These are phyloP conservation scores for Phoma sp. DNA, from an alignment of 2,329 filamentous ascomycete species.

Conservation along the genomic window DNA sequence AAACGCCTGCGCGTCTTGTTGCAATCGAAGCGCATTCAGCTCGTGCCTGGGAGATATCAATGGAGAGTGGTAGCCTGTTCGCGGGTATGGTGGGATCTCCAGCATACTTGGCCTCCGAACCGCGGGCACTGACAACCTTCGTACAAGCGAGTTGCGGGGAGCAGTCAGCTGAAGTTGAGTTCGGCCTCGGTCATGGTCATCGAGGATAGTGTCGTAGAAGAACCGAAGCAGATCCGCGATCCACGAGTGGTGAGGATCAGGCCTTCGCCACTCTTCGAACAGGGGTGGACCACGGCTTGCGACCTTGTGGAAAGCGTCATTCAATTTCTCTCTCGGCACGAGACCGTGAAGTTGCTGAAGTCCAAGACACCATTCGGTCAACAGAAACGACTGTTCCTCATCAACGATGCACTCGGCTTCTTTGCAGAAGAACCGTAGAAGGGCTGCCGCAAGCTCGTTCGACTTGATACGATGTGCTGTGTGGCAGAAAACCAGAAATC, in stretches of 20 bases:
- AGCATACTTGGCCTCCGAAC: background rate
- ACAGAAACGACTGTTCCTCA: background rate
- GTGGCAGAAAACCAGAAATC: constrained; percentile 5
- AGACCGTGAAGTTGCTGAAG: background rate
- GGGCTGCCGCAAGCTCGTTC: background rate
- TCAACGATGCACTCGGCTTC: background rate
- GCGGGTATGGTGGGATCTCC: background rate
- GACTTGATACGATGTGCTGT: background rate
- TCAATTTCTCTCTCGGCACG: background rate
- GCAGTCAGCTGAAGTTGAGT: background rate
- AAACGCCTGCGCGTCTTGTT: background rate
- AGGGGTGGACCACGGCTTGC: constrained; percentile 3
- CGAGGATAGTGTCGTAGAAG: background rate
- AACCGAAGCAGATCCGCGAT: background rate
- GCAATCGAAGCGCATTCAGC: background rate
- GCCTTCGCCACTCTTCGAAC: constrained; percentile 9
- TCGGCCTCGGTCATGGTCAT: background rate
- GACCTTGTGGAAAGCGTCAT: background rate
- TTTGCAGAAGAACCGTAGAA: constrained; percentile 1
- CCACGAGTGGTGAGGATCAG: background rate
- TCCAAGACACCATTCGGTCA: constrained; percentile 3
- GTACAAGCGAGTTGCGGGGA: background rate
- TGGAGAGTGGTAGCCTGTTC: background rate
- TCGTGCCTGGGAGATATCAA: background rate
- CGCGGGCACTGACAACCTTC: background rate